A percentile compares a stretch with the other conserved stretches of the same genome.
Evolutionary conservation across 495 filamentous ascomycete species (phyloP).

Genomic region (Xanthoparmelia taractica): DNA sequence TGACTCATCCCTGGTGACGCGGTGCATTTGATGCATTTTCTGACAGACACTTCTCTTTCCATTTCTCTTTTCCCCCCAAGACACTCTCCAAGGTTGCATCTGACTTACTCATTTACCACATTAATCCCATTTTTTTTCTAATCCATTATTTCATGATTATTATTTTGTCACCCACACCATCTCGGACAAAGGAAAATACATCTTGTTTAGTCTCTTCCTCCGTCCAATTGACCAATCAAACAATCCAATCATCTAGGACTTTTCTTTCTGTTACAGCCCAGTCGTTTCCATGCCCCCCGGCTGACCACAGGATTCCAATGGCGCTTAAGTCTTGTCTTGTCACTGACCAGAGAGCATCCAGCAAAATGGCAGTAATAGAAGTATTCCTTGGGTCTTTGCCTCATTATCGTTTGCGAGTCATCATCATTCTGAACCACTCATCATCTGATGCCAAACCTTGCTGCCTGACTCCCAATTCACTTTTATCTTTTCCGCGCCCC

Average conservation of each 20-base stretch:
- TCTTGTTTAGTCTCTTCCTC: neutral
- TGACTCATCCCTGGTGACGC: too few relatives aligned
- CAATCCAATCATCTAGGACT: neutral
- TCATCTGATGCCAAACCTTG: constrained; percentile 14
- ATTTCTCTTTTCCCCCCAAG: too few relatives aligned
- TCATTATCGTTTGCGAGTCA: constrained; percentile 17
- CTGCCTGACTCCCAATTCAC: constrained; percentile 15
- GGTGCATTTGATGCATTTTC: neutral
- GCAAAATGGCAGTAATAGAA: constrained; percentile 10
- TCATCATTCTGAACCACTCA: constrained; percentile 22
- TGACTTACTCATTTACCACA: too few relatives aligned
- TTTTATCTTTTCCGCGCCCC: constrained; percentile 12
- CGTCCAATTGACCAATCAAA: constrained; percentile 15
- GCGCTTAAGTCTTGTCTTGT: too few relatives aligned
- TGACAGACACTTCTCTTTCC: too few relatives aligned
- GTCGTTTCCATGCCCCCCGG: constrained; percentile 6
- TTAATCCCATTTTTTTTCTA: too few relatives aligned
- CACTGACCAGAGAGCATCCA: too few relatives aligned
- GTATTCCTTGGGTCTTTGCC: too few relatives aligned
- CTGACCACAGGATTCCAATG: constrained; percentile 14
- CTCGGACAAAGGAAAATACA: neutral
- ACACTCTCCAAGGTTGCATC: too few relatives aligned
- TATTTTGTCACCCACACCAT: neutral
- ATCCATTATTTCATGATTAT: neutral
- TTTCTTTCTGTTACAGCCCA: neutral